Evolutionary conservation across 2,329 filamentous ascomycete species (phyloP).

Genomic region (Xylariaceae sp.): DNA sequence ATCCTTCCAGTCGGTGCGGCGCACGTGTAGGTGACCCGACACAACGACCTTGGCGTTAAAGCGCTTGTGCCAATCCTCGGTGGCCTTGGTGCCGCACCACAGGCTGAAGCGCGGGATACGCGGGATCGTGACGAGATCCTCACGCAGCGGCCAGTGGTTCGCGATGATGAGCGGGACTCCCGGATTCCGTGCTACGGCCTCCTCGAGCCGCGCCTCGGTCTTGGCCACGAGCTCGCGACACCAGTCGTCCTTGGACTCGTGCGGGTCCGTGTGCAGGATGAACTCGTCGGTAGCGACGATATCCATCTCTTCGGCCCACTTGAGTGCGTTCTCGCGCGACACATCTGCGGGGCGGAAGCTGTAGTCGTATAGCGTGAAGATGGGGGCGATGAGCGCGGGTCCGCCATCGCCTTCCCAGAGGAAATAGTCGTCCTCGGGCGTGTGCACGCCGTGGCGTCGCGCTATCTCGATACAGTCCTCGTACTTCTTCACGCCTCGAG

Average conservation of each 20-base stretch:
- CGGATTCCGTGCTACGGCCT: conserved; percentile 18
- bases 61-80: conserved; percentile 33
- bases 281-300: conserved; percentile 36
- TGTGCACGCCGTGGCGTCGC: conserved; percentile 45
- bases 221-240: conserved; percentile 28
- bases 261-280: conserved; percentile 34
- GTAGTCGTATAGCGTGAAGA: conserved; percentile 58
- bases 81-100: conserved; percentile 36
- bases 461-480: conserved; percentile 48
- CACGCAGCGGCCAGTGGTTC: conserved; percentile 37
- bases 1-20: conserved; percentile 36
- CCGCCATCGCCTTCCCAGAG: conserved; percentile 47
- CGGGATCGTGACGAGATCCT: conserved; percentile 34
- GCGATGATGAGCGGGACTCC: conserved; percentile 30
- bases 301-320: conserved; percentile 34
- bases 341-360: conserved; percentile 48
- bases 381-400: conserved; percentile 46
- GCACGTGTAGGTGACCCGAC: conserved; percentile 35
- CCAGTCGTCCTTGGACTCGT: conserved; percentile 33
- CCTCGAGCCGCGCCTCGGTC: conserved; percentile 28
- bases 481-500: conserved; percentile 49
- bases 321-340: conserved; percentile 39
- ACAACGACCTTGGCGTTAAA: conserved; percentile 35
- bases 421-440: conserved; percentile 51
- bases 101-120: conserved; percentile 34